Evolutionary conservation across 2,329 filamentous ascomycete genomes (phyloP), one percentile per base, ranked within the genome.

Genomic region (Cordyceps militaris): DNA sequence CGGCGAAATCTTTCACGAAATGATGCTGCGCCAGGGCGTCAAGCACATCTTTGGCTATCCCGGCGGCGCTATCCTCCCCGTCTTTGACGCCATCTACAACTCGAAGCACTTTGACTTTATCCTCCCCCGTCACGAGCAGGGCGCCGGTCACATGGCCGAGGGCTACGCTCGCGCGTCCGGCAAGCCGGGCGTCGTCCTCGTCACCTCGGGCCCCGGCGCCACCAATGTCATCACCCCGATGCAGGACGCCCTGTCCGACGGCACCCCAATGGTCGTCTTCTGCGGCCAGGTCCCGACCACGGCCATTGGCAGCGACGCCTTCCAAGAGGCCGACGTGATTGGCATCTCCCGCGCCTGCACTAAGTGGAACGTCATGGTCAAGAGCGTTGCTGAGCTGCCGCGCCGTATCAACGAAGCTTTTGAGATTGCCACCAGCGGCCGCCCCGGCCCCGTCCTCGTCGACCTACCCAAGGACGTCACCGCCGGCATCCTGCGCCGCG

Each of bases 311-410:
- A 95, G 89, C 62, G 93, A 97, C 71, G 91, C 91, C 58, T 97
- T 97, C 81, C 94, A 99, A 72, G 94, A 97, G 75, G 92, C 91
- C 59, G 94, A 99, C 69, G 86, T 96, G 36, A 80, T 97, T 60
- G 93, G 93, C 65, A 97, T 99, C 72, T 96, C 91, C 34, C 84
- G 93, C 67, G 86, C 92, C 21, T 97, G 92, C 80, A 97, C 92
- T 65, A 97, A 97, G 79, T 99, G 94, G 94, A 97, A 97, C 67
- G 91, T 96, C 60, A 95, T 97, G 91, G 91, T 97, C 50, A 97
- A 95, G 81, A 93, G 87, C 71, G 86, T 96, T 57, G 91, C 90
- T 52, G 94, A 99, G 75, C 80, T 99, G 57, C 94, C 94, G 52
- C 85, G 89, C 66, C 84, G 93, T 63, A 97, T 97, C 70, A 96